phyloP scores from a whole-genome alignment of 2,329 filamentous ascomycete species.

The Tolypocladium cylindrosporum region DNA sequence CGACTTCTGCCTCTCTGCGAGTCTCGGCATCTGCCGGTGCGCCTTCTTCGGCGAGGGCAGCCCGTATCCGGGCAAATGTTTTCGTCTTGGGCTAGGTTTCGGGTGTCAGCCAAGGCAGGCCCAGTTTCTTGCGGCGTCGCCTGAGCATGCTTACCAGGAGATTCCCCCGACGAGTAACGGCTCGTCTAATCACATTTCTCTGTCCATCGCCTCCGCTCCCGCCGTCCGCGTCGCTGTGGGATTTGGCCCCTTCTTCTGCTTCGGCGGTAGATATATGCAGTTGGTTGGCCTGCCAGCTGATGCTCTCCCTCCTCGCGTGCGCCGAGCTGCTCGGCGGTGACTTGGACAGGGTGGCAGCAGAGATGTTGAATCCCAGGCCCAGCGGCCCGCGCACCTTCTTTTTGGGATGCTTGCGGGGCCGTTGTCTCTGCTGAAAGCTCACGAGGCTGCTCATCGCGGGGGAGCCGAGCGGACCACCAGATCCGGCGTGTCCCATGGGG shows the following conservation, averaged over 20 bases:
- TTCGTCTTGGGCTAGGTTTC: conserved; percentile 76
- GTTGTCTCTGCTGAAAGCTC: conserved; percentile 72
- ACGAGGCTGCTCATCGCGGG: conserved; percentile 67
- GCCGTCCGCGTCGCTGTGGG: conserved; percentile 50
- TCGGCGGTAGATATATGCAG: conserved; percentile 71
- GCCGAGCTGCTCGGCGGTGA: conserved; percentile 56
- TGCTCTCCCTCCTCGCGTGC: conserved; percentile 67
- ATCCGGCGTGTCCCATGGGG: conserved; percentile 35
- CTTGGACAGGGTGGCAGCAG: conserved; percentile 44
- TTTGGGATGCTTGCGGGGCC: conserved; percentile 58
- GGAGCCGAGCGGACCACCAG: conserved; percentile 53
- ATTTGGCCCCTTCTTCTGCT: conserved; percentile 53
- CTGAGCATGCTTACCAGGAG: conserved; percentile 50
- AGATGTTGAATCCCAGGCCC: conserved; percentile 39
- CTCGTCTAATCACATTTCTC: conserved; percentile 68
- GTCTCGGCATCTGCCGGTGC: conserved; percentile 83
- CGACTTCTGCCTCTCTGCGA: conserved; percentile 85
- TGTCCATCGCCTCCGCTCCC: conserved; percentile 42
- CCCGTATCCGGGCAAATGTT: conserved; percentile 85
- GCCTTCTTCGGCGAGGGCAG: conserved; percentile 78
- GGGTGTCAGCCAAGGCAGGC: neutral
- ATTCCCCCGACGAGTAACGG: conserved; percentile 80
- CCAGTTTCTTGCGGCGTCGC: neutral
- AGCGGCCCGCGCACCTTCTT: conserved; percentile 40
- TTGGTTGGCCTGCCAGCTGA: conserved; percentile 84